Base-by-base conservation (phyloP, 306 rosid genomes). In the Inga oerstediana region DNA sequence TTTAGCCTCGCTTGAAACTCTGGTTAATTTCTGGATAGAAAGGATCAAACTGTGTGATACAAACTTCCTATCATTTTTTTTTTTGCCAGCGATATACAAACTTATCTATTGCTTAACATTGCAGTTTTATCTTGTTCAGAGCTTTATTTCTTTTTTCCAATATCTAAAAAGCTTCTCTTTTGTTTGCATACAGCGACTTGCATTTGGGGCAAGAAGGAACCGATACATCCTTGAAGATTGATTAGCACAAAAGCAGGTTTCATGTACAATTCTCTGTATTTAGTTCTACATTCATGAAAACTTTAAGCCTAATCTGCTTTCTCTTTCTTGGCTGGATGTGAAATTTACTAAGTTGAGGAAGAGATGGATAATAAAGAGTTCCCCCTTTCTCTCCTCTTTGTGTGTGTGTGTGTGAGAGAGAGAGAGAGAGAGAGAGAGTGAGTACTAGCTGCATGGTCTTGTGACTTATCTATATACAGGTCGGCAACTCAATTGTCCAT, bases 121-220 rank as follows among this genome's bases (percentile, higher is more conserved):
- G 39, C 45, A 65, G 44, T 70, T 84, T 43, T 67, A 74, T 59
- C 17, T 13, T 62, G 69, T 24, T 22, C 16, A 54, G 24, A 20
- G 11, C 68, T 13, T 30, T 64, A 1, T 27, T 64, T 64, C 41
- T 22, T 59, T 30, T 64, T 4, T 13, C 35, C 16, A 64, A 10
- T 24, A 64, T 64, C 61, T 70, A 41, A 70, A 24, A 10, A 39
- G 56, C 77, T 43, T 76, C 41, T 65, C 74, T 84, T 84, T 30
- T 52, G 48, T 75, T 76, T 43, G 54, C 81, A 22, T 81, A 10
- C 97, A 95, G 98, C 91, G 98, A 85, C 58, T 93, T 48, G 97
- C 98, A 78, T 93, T 95, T 45, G 98, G 99, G n/a, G 98, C 98
- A 79, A 91, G 99, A 87, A 93, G 95, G 91, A 95, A 93, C 88